Conservation (phyloP, 169 alveolate genomes). For the Plasmodium inui region DNA sequence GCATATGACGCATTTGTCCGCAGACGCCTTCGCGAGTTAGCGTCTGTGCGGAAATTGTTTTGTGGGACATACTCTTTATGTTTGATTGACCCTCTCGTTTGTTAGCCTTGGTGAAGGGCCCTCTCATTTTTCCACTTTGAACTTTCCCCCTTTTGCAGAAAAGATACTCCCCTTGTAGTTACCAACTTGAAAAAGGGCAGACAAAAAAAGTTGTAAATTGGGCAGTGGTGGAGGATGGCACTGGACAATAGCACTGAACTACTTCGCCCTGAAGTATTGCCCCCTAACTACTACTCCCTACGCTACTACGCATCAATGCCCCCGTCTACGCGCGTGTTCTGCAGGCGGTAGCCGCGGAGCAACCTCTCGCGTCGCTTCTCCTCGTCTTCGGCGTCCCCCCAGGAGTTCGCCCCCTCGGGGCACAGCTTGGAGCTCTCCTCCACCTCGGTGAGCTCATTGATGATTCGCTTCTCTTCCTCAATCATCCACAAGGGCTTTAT, state of each 20-base stretch:
- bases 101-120: background rate
- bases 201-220: background rate
- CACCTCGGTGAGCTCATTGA: constrained; percentile 84
- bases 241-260: too few species aligned
- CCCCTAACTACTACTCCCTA: too few species aligned
- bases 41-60: background rate
- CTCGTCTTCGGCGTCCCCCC: constrained; percentile 4
- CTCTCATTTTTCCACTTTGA: background rate
- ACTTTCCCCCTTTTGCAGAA: background rate
- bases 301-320: too few species aligned
- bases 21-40: too few species aligned
- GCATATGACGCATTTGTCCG: background rate
- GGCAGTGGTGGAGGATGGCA: background rate
- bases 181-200: background rate
- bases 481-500: constrained; percentile 92
- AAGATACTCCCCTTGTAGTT: background rate
- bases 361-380: constrained; percentile 7
- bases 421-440: constrained; percentile 79
- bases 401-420: background rate
- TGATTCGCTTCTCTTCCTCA: constrained; percentile 85
- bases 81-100: background rate
- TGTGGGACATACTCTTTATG: background rate
- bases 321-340: constrained; percentile 5
- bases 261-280: too few species aligned
- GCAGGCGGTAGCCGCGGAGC: constrained; percentile 36